Evolutionary conservation across 306 rosid genomes (phyloP).

Genomic region (Corylus americana): DNA sequence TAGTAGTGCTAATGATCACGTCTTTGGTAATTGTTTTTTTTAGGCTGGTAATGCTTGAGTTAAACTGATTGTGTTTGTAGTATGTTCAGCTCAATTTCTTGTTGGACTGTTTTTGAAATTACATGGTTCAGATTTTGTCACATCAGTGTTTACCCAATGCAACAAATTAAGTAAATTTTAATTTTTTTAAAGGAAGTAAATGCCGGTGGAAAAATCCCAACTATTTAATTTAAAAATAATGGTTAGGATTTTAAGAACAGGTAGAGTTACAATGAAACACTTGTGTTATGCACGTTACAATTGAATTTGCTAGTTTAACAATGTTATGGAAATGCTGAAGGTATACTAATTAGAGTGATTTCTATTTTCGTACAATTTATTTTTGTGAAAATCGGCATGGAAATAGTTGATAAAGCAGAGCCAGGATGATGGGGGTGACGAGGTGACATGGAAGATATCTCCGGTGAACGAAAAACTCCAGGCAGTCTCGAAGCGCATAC

Average conservation of each 20-base stretch:
- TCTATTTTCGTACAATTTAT: not conserved
- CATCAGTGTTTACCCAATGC: too few relatives aligned
- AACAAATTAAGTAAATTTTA: too few relatives aligned
- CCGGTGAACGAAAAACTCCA: slow-evolving; percentile 88
- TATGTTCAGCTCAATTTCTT: not conserved
- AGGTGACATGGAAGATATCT: slow-evolving; percentile 91
- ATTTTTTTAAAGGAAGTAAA: too few relatives aligned
- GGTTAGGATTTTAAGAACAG: too few relatives aligned
- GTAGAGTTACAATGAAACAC: not conserved
- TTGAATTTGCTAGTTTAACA: not conserved
- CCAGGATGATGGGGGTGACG: slow-evolving; percentile 83
- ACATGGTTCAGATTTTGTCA: too few relatives aligned
- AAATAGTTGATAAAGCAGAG: slow-evolving; percentile 82
- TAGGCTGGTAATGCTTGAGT: not conserved
- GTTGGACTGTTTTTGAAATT: too few relatives aligned
- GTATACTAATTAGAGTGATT: not conserved
- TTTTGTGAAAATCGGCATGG: slow-evolving; percentile 25
- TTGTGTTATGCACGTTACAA: not conserved
- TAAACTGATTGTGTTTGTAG: not conserved
- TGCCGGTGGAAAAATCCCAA: too few relatives aligned
- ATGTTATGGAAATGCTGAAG: not conserved
- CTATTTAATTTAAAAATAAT: too few relatives aligned
- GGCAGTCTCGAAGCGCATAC: slow-evolving; percentile 70
- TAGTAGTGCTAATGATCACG: too few relatives aligned
- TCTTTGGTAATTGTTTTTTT: not conserved